phyloP scores from a whole-genome alignment of 1,139 yeast species.

The Ogataea hybrid region DNA sequence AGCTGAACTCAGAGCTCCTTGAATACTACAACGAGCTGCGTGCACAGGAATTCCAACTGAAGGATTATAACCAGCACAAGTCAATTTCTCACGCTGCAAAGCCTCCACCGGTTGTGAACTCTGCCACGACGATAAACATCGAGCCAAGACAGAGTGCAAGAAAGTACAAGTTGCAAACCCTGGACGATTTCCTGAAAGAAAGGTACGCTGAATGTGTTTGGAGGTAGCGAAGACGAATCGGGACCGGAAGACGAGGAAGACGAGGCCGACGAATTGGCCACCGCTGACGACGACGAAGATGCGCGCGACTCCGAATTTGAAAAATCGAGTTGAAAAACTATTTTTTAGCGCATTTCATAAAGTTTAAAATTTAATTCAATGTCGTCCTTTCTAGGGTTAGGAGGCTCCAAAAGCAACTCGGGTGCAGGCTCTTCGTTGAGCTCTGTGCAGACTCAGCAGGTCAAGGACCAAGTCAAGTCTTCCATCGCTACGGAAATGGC shows the following conservation, averaged over 20 bases:
- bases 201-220: constrained; percentile 12
- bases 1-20: constrained; percentile 21
- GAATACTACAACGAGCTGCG: constrained; percentile 29
- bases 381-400: constrained; percentile 31
- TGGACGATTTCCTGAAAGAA: constrained; percentile 83
- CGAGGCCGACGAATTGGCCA: constrained; percentile 26
- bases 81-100: constrained; percentile 16
- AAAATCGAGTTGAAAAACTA: background rate
- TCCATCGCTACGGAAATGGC: constrained; percentile 84
- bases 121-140: background rate
- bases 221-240: constrained; percentile 27
- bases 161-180: constrained; percentile 63
- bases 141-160: constrained; percentile 26
- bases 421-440: constrained; percentile 11
- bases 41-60: constrained; percentile 23
- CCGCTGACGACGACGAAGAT: constrained; percentile 22
- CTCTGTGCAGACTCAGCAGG: constrained; percentile 27
- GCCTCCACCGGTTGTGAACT: background rate
- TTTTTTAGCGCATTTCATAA: constrained; percentile 4
- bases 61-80: constrained; percentile 25
- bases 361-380: constrained; percentile 8
- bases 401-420: constrained; percentile 19
- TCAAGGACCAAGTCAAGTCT: constrained; percentile 62
- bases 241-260: constrained; percentile 27
- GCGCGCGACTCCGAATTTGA: constrained; percentile 1